phyloP scores from a whole-genome alignment of 306 rosid genomes.

The Ammopiptanthus mongolicus region DNA sequence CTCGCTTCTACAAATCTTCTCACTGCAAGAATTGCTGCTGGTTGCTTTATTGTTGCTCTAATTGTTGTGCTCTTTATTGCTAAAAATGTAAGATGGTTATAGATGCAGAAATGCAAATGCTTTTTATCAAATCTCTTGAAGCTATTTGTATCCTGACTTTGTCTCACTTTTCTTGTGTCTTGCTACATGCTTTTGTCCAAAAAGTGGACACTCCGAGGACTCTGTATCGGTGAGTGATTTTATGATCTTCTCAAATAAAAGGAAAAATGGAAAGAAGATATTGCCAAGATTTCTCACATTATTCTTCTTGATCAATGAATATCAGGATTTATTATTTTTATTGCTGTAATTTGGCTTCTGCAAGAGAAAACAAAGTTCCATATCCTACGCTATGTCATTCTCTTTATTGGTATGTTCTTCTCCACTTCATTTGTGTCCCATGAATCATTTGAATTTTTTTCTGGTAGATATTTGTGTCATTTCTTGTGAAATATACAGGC shows the following conservation, averaged over 20 bases:
- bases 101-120: not conserved
- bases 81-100: slow-evolving; percentile 66
- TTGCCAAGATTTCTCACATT: slow-evolving; percentile 8
- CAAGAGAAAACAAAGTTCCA: slow-evolving; percentile 85
- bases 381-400: slow-evolving; percentile 82
- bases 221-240: slow-evolving; percentile 69
- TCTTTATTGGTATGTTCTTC: slow-evolving; percentile 66
- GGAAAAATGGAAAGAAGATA: not conserved
- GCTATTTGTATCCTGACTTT: slow-evolving; percentile 19
- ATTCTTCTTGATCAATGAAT: slow-evolving; percentile 24
- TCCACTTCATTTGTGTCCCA: slow-evolving; percentile 19
- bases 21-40: slow-evolving; percentile 90
- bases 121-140: not conserved
- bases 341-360: slow-evolving; percentile 78
- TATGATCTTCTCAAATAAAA: slow-evolving; percentile 7
- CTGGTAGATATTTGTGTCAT: not conserved
- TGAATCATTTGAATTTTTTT: slow-evolving; percentile 13
- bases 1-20: slow-evolving; percentile 85
- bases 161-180: slow-evolving; percentile 7
- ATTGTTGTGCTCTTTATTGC: slow-evolving; percentile 81
- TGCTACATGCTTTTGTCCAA: not conserved
- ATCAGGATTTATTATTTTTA: slow-evolving; percentile 79
- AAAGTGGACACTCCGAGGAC: slow-evolving; percentile 99
- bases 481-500: slow-evolving; percentile 6
- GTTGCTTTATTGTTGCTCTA: slow-evolving; percentile 72